Conservation (phyloP, 1,284 basidiomycete species). For the Meripilus lineatus region DNA sequence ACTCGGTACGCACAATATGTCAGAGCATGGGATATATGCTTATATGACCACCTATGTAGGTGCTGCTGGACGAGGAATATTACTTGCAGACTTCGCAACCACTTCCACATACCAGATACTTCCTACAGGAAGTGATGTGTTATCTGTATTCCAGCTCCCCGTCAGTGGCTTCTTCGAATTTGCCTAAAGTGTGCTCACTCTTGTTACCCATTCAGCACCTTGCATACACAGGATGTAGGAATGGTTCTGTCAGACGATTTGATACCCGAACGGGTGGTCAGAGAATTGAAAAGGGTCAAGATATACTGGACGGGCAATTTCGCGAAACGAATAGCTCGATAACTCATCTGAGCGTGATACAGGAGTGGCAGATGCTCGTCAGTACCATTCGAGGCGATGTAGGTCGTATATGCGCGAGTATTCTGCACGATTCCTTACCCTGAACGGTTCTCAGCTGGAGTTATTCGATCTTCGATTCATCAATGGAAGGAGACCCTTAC, state of each 20-base stretch:
- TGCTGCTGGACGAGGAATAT: conserved; percentile 30
- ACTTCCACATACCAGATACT: conserved; percentile 29
- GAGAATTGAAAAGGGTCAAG: conserved; percentile 24
- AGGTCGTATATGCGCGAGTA: conserved; percentile 18
- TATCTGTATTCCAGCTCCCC: conserved; percentile 46
- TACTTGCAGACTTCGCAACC: conserved; percentile 46
- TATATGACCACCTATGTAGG: neutral
- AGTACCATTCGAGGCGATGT: conserved; percentile 60
- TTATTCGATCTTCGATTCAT: conserved; percentile 60
- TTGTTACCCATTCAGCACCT: conserved; percentile 34
- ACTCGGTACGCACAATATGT: conserved; percentile 37
- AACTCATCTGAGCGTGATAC: conserved; percentile 44
- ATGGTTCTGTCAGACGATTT: conserved; percentile 53
- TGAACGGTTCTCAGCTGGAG: conserved; percentile 42
- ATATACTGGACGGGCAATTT: conserved; percentile 37
- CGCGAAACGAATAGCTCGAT: conserved; percentile 36
- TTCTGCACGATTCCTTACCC: neutral
- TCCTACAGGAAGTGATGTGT: conserved; percentile 55
- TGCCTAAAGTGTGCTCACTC: neutral
- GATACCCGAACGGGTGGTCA: conserved; percentile 44
- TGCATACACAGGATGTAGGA: conserved; percentile 59
- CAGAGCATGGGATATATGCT: neutral
- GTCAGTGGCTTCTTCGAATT: conserved; percentile 32
- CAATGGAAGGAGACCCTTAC: conserved; percentile 35
- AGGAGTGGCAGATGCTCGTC: conserved; percentile 49